Percentiles rank a stretch among this genome's conserved stretches.
phyloP scores from a whole-genome alignment of 108 stramenopile genomes.

The Nannochloropsis oceanica region DNA sequence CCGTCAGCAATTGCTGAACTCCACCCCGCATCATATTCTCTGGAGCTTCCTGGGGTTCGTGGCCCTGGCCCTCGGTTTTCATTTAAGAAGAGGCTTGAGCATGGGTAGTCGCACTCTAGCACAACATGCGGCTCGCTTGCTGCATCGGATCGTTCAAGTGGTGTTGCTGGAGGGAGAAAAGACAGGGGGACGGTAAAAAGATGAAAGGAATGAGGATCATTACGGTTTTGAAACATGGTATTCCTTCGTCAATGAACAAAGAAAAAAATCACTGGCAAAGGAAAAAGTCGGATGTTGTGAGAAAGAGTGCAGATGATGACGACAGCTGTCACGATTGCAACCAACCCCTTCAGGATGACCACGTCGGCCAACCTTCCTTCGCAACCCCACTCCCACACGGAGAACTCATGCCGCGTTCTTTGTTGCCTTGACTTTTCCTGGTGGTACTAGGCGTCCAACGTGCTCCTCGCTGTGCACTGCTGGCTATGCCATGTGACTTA shows the following conservation, averaged over 20 bases:
- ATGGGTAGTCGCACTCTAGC: background rate
- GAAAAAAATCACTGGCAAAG: background rate
- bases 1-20: background rate
- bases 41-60: background rate
- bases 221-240: no score
- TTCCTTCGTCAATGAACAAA: background rate
- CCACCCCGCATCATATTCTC: background rate
- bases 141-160: background rate
- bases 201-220: background rate
- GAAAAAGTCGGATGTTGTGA: background rate
- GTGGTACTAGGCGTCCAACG: no score
- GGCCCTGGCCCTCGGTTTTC: background rate
- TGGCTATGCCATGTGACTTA: no score
- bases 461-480: no score
- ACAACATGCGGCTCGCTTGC: background rate
- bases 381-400: no score
- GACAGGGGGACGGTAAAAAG: background rate
- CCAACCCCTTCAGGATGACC: no score
- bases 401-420: no score
- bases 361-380: no score
- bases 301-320: no score
- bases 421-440: no score
- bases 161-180: background rate
- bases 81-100: background rate
- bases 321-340: no score